phyloP scores from a whole-genome alignment of 139 green algal species.

The Chlamydomonas sp. region DNA sequence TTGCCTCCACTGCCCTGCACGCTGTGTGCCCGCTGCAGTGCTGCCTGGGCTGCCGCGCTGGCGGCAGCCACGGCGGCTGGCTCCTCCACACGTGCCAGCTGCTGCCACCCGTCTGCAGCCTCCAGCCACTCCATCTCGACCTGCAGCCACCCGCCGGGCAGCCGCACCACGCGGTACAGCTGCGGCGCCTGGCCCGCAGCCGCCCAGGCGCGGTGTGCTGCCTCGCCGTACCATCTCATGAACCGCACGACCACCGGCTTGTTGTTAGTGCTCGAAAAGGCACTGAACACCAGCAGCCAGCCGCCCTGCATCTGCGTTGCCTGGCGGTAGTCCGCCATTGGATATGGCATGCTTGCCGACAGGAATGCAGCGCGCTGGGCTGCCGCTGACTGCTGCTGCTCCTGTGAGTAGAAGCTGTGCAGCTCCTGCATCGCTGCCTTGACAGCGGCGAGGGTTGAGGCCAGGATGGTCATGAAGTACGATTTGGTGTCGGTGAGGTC shows the following conservation, averaged over 20 bases:
- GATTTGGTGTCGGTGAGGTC: not conserved
- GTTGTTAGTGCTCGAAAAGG: not conserved
- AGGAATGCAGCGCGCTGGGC: not conserved
- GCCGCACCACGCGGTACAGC: not conserved
- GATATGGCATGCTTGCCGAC: not conserved
- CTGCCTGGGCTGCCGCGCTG: not conserved
- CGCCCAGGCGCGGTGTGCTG: not conserved
- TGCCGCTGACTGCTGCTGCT: not conserved
- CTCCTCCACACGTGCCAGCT: not conserved
- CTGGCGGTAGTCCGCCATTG: not conserved
- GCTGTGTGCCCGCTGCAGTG: not conserved
- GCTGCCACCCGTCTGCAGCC: not conserved
- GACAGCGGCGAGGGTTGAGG: not conserved
- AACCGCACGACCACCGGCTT: not conserved
- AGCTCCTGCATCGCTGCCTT: not conserved
- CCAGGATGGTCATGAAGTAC: not conserved
- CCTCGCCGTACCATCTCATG: not conserved
- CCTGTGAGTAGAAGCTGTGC: not conserved
- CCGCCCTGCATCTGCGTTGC: no score
- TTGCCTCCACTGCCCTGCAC: not conserved
- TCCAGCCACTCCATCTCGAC: constrained; percentile 4
- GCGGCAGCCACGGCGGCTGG: not conserved
- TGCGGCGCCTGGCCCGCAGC: not conserved
- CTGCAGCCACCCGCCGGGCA: not conserved
- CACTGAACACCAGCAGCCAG: no score